These are phyloP conservation scores for Solanum piurae DNA, from an alignment of 257 asterid species.

Conservation along the genomic window DNA sequence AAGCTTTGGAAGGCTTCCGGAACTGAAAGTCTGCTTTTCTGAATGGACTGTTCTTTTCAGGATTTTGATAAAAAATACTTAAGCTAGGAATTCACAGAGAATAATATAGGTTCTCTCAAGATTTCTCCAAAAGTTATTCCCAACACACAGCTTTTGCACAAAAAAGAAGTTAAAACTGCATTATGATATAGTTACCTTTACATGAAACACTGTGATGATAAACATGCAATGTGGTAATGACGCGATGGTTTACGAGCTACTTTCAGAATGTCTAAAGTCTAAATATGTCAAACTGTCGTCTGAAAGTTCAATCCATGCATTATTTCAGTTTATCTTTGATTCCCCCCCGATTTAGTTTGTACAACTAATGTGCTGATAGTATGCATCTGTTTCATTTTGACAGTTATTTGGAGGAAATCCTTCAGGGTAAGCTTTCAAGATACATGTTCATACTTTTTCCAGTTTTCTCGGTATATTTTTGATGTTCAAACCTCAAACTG, in stretches of 20 bases:
- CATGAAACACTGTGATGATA: neutral
- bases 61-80: neutral
- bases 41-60: neutral
- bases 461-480: neutral
- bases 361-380: slow-evolving; percentile 4
- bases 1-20: neutral
- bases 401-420: slow-evolving; percentile 76
- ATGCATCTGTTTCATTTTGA: slow-evolving; percentile 3
- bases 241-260: neutral
- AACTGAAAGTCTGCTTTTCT: neutral
- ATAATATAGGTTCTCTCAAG: neutral
- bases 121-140: neutral
- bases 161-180: neutral
- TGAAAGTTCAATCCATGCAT: neutral
- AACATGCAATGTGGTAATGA: neutral
- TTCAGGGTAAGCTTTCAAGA: slow-evolving; percentile 47
- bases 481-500: neutral
- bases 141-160: neutral
- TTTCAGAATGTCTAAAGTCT: neutral
- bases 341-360: neutral
- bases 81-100: neutral
- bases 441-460: neutral
- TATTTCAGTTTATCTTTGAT: neutral
- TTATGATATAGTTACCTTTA: neutral
- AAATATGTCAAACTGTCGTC: neutral